A percentile compares a stretch with the other conserved stretches of the same genome.
Evolutionary conservation across 108 stramenopile genomes (phyloP).

Genomic region (Nitzschia sp.): DNA sequence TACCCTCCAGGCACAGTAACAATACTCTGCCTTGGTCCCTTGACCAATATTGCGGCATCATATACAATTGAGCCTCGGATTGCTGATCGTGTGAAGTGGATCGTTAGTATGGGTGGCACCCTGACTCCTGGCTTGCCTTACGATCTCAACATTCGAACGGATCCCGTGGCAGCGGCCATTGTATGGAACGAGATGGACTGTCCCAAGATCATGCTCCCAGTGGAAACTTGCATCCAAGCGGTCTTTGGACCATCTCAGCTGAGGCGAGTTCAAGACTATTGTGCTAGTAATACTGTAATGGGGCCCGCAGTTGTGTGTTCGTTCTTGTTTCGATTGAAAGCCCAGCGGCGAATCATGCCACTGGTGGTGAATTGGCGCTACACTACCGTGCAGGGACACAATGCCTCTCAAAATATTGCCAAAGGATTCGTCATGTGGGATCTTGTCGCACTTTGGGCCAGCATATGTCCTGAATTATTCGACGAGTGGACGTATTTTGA

Average conservation of each 20-base stretch:
- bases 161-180: slow-evolving; percentile 9
- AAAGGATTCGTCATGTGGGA: slow-evolving; percentile 40
- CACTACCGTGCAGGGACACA: background rate
- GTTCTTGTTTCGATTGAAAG: slow-evolving; percentile 13
- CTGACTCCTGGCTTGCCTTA: slow-evolving; percentile 5
- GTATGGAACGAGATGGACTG: slow-evolving; percentile 14
- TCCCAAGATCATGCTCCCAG: slow-evolving; percentile 8
- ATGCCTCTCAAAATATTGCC: slow-evolving; percentile 1
- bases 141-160: slow-evolving; percentile 30
- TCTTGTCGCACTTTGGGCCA: slow-evolving; percentile 30
- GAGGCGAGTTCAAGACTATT: background rate
- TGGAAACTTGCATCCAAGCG: slow-evolving; percentile 8
- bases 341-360: slow-evolving; percentile 28
- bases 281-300: background rate
- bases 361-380: slow-evolving; percentile 21
- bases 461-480: slow-evolving; percentile 20
- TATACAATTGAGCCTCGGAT: background rate
- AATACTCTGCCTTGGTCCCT: slow-evolving; percentile 26
- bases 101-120: slow-evolving; percentile 30
- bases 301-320: slow-evolving; percentile 20
- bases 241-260: background rate
- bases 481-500: slow-evolving; percentile 22
- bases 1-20: slow-evolving; percentile 4
- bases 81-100: background rate
- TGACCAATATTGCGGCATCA: slow-evolving; percentile 27